Conservation (phyloP, 306 rosid species). For the Mimosa bimucronata region DNA sequence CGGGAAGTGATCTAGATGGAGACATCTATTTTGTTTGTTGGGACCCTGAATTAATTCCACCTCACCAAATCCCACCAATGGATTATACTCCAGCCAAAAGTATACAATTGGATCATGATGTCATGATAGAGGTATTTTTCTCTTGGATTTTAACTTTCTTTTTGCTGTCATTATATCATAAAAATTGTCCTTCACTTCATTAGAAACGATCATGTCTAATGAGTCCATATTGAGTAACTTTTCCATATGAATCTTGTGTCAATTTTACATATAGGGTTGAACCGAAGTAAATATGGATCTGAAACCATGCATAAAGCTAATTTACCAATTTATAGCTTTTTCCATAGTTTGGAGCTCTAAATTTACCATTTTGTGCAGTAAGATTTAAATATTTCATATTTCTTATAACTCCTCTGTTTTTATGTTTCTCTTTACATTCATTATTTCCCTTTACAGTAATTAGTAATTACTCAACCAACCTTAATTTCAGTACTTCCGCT, state of each 20-base stretch:
- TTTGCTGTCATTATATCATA: background rate
- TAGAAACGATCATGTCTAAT: too few relatives aligned
- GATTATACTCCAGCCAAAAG: conserved; percentile 63
- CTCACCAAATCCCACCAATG: conserved; percentile 52
- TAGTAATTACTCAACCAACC: background rate
- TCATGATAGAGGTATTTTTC: conserved; percentile 66
- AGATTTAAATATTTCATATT: background rate
- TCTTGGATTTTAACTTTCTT: background rate
- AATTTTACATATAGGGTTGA: too few relatives aligned
- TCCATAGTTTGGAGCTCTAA: background rate
- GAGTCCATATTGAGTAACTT: too few relatives aligned
- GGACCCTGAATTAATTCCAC: conserved; percentile 73
- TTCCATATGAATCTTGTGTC: too few relatives aligned
- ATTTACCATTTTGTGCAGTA: background rate
- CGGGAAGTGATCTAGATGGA: conserved; percentile 90
- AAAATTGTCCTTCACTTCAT: background rate
- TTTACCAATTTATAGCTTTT: too few relatives aligned
- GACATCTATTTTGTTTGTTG: conserved; percentile 78
- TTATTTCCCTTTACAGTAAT: background rate
- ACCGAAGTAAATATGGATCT: too few relatives aligned
- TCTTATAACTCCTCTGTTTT: background rate
- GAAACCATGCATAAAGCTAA: too few relatives aligned
- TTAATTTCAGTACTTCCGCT: background rate
- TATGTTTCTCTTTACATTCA: background rate
- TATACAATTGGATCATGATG: conserved; percentile 51